Evolutionary conservation across 495 filamentous ascomycete species (phyloP).

Genomic region (Podospora comata): DNA sequence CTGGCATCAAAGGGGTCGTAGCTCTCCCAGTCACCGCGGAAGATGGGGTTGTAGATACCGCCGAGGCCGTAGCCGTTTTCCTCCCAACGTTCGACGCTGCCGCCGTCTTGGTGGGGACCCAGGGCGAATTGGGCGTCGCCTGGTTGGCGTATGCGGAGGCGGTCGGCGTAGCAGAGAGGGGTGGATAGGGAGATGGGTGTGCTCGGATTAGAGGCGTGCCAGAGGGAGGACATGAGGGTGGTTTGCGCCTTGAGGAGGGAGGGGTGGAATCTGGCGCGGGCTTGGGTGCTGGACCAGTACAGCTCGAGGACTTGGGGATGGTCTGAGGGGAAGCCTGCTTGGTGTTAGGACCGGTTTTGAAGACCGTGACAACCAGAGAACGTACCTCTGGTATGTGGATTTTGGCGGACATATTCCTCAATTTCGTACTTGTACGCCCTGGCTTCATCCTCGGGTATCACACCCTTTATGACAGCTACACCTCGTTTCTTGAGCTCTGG

Average conservation of each 20-base stretch:
- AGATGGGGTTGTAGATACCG: conserved; percentile 68
- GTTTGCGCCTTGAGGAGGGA: conserved; percentile 65
- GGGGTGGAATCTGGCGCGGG: conserved; percentile 68
- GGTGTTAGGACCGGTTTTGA: background rate
- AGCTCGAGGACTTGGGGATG: conserved; percentile 79
- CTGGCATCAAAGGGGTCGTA: conserved; percentile 79
- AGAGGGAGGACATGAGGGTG: conserved; percentile 72
- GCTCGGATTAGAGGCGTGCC: conserved; percentile 56
- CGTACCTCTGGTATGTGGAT: conserved; percentile 54
- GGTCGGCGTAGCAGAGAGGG: conserved; percentile 75
- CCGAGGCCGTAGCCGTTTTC: conserved; percentile 67
- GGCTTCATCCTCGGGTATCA: conserved; percentile 58
- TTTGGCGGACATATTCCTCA: conserved; percentile 60
- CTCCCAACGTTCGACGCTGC: conserved; percentile 86
- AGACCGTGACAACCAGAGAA: conserved; percentile 21
- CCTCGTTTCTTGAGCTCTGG: conserved; percentile 59
- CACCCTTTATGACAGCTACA: conserved; percentile 60
- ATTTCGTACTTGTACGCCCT: conserved; percentile 55
- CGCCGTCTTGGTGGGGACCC: conserved; percentile 82
- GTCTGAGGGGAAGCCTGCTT: conserved; percentile 49
- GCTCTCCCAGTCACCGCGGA: conserved; percentile 67
- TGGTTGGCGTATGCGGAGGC: conserved; percentile 72
- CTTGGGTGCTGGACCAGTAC: conserved; percentile 80
- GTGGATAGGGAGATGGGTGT: conserved; percentile 57
- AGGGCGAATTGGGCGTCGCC: conserved; percentile 79